These are phyloP conservation scores for Centrapalus pauciflorus DNA, from an alignment of 129 eudicot genomes.

Conservation along the genomic window DNA sequence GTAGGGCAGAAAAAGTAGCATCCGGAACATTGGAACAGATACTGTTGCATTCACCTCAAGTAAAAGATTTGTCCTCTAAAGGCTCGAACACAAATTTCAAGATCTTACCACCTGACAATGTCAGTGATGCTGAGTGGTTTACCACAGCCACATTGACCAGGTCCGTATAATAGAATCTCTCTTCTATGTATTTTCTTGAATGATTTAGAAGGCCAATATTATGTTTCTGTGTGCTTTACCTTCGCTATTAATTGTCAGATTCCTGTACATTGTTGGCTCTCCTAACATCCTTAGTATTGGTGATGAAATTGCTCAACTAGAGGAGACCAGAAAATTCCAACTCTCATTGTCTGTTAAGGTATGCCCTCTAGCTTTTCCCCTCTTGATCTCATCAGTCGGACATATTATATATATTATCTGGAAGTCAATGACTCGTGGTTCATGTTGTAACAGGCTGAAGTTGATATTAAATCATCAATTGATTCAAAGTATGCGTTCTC, in stretches of 20 bases:
- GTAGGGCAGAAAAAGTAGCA: constrained; percentile 42
- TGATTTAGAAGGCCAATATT: background rate
- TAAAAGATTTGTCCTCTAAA: constrained; percentile 44
- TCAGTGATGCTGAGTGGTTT: constrained; percentile 55
- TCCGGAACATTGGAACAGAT: constrained; percentile 66
- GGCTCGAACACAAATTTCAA: constrained; percentile 57
- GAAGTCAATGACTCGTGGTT: constrained; percentile 14
- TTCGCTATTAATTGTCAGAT: constrained; percentile 40
- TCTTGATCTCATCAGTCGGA: background rate
- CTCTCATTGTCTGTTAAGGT: constrained; percentile 51
- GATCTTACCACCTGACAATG: constrained; percentile 42
- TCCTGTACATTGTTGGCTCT: constrained; percentile 52
- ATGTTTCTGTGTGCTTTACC: background rate
- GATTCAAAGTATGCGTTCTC: constrained; percentile 68
- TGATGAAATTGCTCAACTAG: constrained; percentile 75
- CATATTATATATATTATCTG: background rate
- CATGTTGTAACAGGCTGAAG: constrained; percentile 46
- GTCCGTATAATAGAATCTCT: constrained; percentile 32
- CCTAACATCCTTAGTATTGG: constrained; percentile 41
- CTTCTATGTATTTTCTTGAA: background rate
- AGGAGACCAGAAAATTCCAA: constrained; percentile 75
- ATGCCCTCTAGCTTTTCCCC: background rate
- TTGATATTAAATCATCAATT: constrained; percentile 43
- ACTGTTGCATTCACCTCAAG: constrained; percentile 48
- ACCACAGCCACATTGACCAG: constrained; percentile 69